Base-by-base conservation (phyloP, 169 alveolate genomes). In the Theileria orientalis region DNA sequence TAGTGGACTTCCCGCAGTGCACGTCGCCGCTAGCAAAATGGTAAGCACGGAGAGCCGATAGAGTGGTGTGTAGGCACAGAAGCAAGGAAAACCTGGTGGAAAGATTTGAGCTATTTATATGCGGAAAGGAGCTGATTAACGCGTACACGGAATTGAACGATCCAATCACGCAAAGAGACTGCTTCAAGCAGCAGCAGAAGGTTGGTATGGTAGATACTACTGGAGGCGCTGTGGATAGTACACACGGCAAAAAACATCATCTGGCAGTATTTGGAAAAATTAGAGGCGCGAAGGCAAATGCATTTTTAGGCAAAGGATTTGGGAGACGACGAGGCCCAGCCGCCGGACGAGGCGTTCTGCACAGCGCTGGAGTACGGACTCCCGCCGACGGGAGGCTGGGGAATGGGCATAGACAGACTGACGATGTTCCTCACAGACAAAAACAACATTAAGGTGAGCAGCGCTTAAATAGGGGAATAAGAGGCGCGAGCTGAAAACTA, bases 301-400 rank as follows among this genome's bases (percentile, higher is more conserved):
- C n/a, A n/a, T n/a, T 25, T 44, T 16, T 62, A 79, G 87, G 83
- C 87, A 5, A 71, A 64, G 44, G 75, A 69, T 68, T 40, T 79
- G 40, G 90, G 94, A 46, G 98, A 94, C 78, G 92, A 85, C 71
- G 93, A 87, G 59, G 84, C 85, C 19, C 89, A 82, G 52, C 77
- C 57, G 16, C 70, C 75, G 9, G 89, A 82, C 54, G 89, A 83
- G 52, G 75, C 68, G 68, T 97, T 92, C 88, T 90, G 94, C 74
- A 93, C 94, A 23, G 97, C 99, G 14, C 87, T 98, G 78, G 99
- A 96, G 83, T 96, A 96, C 86, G 99, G 99, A 32, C 72, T 98
- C 63, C 99, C 99, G 3, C 99, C 99, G 32, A 97, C 99, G 32
- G 99, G 97, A 29, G 99, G 99, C 57, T 96, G 98, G 97, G 99